phyloP scores from a whole-genome alignment of 2,329 filamentous ascomycete genomes.

The Verticillium nonalfalfae region DNA sequence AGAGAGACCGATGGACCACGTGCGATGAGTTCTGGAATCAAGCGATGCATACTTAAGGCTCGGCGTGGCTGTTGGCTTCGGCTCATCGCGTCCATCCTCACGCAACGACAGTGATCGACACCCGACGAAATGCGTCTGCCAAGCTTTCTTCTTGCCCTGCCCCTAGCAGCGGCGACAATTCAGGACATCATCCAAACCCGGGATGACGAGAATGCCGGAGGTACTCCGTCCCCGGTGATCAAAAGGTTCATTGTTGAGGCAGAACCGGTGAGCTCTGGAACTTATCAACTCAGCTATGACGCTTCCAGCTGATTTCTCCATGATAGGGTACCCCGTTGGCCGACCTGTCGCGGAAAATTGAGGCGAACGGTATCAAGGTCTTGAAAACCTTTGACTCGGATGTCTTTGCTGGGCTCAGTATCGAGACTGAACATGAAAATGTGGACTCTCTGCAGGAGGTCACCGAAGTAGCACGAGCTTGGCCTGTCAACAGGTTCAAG shows the following conservation, averaged over 20 bases:
- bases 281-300: rapidly evolving
- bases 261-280: constrained; percentile 3
- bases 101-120: too few relatives aligned
- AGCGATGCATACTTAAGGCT: too few relatives aligned
- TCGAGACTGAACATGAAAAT: constrained; percentile 24
- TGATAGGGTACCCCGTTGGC: constrained; percentile 7
- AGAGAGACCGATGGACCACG: neutral
- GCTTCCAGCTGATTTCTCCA: neutral
- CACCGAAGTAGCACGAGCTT: constrained; percentile 12
- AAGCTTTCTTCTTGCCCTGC: neutral
- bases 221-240: neutral
- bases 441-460: constrained; percentile 20
- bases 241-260: constrained; percentile 14
- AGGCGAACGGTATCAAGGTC: constrained; percentile 8
- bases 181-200: neutral
- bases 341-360: constrained; percentile 8
- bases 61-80: too few relatives aligned
- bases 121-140: neutral
- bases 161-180: neutral
- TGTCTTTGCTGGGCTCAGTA: constrained; percentile 24
- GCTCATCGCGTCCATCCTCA: too few relatives aligned
- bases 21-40: neutral
- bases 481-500: constrained; percentile 14
- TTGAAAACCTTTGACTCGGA: constrained; percentile 15
- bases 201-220: neutral